Evolutionary conservation across 2,329 filamentous ascomycete species (phyloP).

Genomic region (Rhytidhysteron rufulum): DNA sequence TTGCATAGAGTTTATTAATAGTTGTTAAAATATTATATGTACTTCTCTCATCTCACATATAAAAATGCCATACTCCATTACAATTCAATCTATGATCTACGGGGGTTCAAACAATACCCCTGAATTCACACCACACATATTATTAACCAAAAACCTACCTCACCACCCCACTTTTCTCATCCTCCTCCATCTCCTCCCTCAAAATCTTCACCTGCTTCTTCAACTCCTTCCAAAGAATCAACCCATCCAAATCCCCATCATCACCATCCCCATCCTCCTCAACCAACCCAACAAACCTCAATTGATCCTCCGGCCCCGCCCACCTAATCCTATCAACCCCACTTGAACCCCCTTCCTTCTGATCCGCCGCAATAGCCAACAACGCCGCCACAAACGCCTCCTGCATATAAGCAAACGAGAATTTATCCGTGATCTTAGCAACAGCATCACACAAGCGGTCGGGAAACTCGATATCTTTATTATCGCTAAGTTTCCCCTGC

Average conservation of each 20-base stretch:
- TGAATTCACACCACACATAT: too few species aligned
- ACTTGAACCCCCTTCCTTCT: constrained; percentile 10
- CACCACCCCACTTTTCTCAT: too few species aligned
- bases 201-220: constrained; percentile 42
- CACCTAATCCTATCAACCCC: constrained; percentile 14
- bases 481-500: constrained; percentile 38
- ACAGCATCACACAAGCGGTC: constrained; percentile 37
- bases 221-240: constrained; percentile 39
- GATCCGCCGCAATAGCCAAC: constrained; percentile 29
- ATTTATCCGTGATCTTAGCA: constrained; percentile 41
- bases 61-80: too few species aligned
- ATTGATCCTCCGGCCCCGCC: constrained; percentile 25
- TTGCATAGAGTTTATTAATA: too few species aligned
- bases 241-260: constrained; percentile 30
- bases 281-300: constrained; percentile 9
- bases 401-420: constrained; percentile 46
- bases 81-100: too few species aligned
- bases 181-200: constrained; percentile 37
- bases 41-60: too few species aligned
- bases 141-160: too few species aligned
- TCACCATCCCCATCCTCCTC: constrained; percentile 1
- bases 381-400: constrained; percentile 41
- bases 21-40: too few species aligned
- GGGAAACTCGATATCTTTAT: constrained; percentile 38
- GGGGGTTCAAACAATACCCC: too few species aligned